These are phyloP conservation scores for Lichtheimia hyalospora DNA, from an alignment of 371 early-diverging fungal species.

Conservation along the genomic window DNA sequence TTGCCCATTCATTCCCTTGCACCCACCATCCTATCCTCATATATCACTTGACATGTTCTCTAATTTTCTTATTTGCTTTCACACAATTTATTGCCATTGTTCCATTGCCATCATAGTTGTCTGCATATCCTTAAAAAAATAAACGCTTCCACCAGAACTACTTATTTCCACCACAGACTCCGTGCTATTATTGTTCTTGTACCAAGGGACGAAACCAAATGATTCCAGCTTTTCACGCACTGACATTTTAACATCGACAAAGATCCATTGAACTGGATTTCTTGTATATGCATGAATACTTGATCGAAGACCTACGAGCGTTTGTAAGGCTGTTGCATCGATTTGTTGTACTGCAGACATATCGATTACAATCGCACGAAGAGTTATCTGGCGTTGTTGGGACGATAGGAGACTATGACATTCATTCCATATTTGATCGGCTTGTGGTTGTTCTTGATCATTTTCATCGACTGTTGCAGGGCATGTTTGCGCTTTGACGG, in stretches of 20 bases:
- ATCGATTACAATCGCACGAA: slow-evolving; percentile 75
- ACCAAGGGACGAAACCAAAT: slow-evolving; percentile 11
- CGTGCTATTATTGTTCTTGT: neutral
- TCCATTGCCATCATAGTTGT: neutral
- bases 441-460: neutral
- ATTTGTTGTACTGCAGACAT: slow-evolving; percentile 69
- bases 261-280: slow-evolving; percentile 24
- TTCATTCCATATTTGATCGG: slow-evolving; percentile 13
- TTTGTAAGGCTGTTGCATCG: slow-evolving; percentile 76
- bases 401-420: slow-evolving; percentile 26
- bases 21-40: neutral
- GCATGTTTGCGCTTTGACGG: slow-evolving; percentile 5
- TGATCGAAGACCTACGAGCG: slow-evolving; percentile 47
- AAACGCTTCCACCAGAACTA: neutral
- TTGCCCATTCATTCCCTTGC: no score
- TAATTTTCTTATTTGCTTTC: neutral
- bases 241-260: slow-evolving; percentile 5
- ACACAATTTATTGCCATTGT: neutral
- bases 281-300: slow-evolving; percentile 31
- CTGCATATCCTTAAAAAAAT: neutral
- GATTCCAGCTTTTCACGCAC: slow-evolving; percentile 7
- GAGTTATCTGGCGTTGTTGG: neutral
- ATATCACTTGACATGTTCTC: neutral
- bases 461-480: neutral
- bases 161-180: neutral